These are phyloP conservation scores for Fagopyrum esculentum DNA, from an alignment of 148 eudicot genomes.

Conservation along the genomic window DNA sequence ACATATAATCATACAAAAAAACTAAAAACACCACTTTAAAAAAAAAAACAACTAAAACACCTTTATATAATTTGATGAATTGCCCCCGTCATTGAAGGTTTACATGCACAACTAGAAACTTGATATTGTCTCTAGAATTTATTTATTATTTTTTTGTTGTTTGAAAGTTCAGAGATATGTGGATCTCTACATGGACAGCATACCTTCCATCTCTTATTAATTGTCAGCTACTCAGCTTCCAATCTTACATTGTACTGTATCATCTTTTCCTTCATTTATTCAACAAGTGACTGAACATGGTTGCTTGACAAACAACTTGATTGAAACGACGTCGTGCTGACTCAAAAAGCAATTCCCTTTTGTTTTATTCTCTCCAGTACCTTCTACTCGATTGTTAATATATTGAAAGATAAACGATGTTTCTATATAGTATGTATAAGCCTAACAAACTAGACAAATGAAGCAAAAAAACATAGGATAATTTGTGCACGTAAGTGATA, in stretches of 20 bases:
- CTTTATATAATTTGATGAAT: too few relatives aligned
- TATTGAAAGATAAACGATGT: not conserved
- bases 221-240: not conserved
- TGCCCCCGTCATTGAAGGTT: too few relatives aligned
- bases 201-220: not conserved
- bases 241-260: not conserved
- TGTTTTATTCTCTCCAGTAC: not conserved
- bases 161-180: too few relatives aligned
- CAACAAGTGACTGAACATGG: slow-evolving; percentile 6
- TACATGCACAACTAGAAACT: too few relatives aligned
- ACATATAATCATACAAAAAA: too few relatives aligned
- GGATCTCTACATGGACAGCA: too few relatives aligned
- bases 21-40: too few relatives aligned
- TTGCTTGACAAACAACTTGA: not conserved
- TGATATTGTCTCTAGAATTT: too few relatives aligned
- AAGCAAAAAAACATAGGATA: not conserved
- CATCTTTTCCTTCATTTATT: slow-evolving; percentile 9
- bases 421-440: not conserved
- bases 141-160: too few relatives aligned
- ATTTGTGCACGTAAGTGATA: too few relatives aligned
- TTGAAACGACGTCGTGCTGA: slow-evolving; percentile 10
- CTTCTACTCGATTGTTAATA: not conserved
- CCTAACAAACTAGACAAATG: not conserved
- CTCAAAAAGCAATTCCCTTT: not conserved
- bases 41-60: too few relatives aligned